Percentiles rank a stretch among this genome's conserved stretches.
Conservation (phyloP, 805 yeast species). For the Grigorovia jiainica region DNA sequence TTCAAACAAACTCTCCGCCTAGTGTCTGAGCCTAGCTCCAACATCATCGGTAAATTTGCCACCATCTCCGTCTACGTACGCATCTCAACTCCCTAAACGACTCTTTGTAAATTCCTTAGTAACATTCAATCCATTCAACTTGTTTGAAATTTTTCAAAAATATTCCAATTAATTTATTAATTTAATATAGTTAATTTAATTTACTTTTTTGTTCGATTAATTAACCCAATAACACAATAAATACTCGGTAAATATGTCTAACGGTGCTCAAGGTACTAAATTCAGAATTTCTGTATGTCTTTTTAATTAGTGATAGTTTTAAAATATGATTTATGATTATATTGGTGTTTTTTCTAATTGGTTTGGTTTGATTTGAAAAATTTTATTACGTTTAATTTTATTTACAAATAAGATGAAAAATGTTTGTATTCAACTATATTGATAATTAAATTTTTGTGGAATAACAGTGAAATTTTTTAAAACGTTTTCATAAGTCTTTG, state of each 20-base stretch:
- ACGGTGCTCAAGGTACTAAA: slow-evolving; percentile 99
- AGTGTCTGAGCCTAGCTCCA: too few relatives aligned
- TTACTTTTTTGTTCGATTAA: neutral
- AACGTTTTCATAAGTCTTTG: neutral
- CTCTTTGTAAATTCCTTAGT: too few relatives aligned
- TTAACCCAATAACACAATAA: slow-evolving; percentile 5
- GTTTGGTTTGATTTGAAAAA: neutral
- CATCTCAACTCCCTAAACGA: too few relatives aligned
- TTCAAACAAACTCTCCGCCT: too few relatives aligned
- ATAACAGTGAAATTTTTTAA: too few relatives aligned
- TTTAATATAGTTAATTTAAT: neutral
- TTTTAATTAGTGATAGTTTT: slow-evolving; percentile 4
- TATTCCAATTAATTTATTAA: neutral
- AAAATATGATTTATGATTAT: neutral
- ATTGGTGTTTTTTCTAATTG: neutral
- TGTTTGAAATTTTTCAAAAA: neutral
- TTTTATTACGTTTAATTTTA: too few relatives aligned
- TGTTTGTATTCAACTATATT: too few relatives aligned
- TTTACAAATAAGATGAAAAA: too few relatives aligned
- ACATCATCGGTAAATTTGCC: too few relatives aligned
- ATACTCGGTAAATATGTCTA: slow-evolving; percentile 51
- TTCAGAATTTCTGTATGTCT: slow-evolving; percentile 99
- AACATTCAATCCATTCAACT: too few relatives aligned
- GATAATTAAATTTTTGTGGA: too few relatives aligned
- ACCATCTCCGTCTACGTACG: too few relatives aligned